phyloP scores from a whole-genome alignment of 2,329 filamentous ascomycete genomes.

The Colletotrichum musicola region DNA sequence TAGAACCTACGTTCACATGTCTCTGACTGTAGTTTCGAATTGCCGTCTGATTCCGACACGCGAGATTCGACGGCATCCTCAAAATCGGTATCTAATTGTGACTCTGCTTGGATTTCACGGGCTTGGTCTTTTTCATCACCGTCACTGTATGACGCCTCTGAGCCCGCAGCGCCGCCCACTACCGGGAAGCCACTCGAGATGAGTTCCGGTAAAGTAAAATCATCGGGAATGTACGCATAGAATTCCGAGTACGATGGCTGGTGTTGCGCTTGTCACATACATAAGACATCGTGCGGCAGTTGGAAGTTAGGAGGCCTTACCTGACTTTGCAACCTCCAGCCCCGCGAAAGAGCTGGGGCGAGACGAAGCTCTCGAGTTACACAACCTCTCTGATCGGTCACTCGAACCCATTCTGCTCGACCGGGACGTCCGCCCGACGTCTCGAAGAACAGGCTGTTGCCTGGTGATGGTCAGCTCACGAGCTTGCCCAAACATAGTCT shows the following conservation, averaged over 20 bases:
- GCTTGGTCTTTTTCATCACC: background rate
- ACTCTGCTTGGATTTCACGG: background rate
- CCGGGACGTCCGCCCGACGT: conserved; percentile 22
- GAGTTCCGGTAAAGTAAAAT: background rate
- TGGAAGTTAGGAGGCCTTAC: conserved; percentile 9
- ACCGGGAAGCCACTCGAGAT: background rate
- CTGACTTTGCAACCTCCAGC: background rate
- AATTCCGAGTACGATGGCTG: conserved; percentile 32
- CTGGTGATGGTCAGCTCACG: conserved; percentile 32
- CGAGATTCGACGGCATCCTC: background rate
- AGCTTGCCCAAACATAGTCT: conserved; percentile 26
- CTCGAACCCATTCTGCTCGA: conserved; percentile 27
- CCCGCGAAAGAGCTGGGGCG: background rate
- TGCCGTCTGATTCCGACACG: background rate
- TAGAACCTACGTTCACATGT: conserved; percentile 9
- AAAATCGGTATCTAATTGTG: background rate
- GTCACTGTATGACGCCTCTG: conserved; percentile 13
- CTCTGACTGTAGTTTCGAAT: background rate
- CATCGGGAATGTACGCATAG: conserved; percentile 25
- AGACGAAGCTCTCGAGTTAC: conserved; percentile 17
- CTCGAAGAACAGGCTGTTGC: conserved; percentile 30
- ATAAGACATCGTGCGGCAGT: background rate
- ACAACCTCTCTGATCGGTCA: conserved; percentile 14
- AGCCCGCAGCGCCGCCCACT: background rate
- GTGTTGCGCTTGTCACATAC: conserved; percentile 1